Conservation (phyloP, 208 protist genomes). For the Polymyxa betae region DNA sequence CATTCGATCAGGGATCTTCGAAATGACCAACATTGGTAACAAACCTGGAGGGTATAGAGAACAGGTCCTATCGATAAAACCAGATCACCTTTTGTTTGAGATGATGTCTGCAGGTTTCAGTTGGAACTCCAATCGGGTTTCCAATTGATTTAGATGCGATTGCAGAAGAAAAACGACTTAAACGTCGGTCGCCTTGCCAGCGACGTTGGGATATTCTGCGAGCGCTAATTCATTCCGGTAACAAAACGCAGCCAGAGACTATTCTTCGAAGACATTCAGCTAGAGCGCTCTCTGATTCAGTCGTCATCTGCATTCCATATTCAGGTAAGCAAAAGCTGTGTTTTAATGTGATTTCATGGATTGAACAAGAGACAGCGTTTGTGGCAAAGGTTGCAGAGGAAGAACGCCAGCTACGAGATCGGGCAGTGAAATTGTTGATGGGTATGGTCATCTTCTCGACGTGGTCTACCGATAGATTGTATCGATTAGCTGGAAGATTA, state of each 20-base stretch:
- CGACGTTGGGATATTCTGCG: slow-evolving; percentile 16
- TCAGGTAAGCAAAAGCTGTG: too few relatives aligned
- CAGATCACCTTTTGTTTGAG: neutral
- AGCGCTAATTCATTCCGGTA: neutral
- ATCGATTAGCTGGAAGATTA: neutral
- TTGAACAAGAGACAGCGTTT: too few relatives aligned
- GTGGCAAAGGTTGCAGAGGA: neutral
- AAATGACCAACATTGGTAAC: slow-evolving; percentile 28
- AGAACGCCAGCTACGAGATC: neutral
- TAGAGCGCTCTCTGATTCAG: neutral
- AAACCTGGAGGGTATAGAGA: slow-evolving; percentile 14
- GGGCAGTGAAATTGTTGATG: neutral
- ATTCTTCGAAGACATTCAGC: neutral
- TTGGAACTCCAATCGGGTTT: neutral
- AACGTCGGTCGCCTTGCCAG: neutral
- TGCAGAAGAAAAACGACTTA: neutral
- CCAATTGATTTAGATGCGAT: neutral
- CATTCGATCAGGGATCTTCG: neutral
- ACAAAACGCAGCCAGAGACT: neutral
- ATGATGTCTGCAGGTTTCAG: neutral
- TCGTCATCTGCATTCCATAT: neutral
- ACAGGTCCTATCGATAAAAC: neutral
- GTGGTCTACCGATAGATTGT: neutral
- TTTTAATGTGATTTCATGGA: neutral
- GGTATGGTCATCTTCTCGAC: neutral